Conservation (phyloP, 345 rosid genomes). For the Populus nigra region DNA sequence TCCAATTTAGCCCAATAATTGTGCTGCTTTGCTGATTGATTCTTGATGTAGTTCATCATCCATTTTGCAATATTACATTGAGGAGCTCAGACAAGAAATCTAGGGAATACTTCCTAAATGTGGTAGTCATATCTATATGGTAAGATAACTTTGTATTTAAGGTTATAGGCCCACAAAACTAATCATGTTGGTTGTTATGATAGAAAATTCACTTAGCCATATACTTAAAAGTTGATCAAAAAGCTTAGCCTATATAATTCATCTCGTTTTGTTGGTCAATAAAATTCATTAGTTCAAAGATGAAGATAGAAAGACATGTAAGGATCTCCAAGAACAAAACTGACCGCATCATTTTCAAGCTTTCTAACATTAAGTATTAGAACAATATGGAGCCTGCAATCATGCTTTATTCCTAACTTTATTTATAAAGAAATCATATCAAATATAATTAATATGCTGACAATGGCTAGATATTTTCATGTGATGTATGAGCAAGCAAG, state of each 20-base stretch:
- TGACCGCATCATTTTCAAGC: background rate
- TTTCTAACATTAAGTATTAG: background rate
- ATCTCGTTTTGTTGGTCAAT: constrained; percentile 21
- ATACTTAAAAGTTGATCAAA: constrained; percentile 40
- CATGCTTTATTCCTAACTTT: background rate
- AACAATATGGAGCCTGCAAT: background rate
- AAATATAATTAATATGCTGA: background rate
- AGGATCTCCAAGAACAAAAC: background rate
- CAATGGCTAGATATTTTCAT: constrained; percentile 22
- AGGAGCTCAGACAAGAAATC: constrained; percentile 18
- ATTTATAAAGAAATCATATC: background rate
- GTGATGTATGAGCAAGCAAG: constrained; percentile 22
- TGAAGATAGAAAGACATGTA: background rate
- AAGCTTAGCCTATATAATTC: constrained; percentile 25
- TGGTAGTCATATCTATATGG: constrained; percentile 41
- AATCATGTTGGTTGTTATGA: constrained; percentile 58
- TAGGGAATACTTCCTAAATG: constrained; percentile 29
- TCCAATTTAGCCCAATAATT: background rate
- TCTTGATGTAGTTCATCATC: constrained; percentile 13
- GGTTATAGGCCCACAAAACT: constrained; percentile 53
- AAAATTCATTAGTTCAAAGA: constrained; percentile 8
- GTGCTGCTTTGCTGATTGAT: background rate
- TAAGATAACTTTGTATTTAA: constrained; percentile 36
- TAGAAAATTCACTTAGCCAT: constrained; percentile 34
- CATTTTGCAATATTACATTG: constrained; percentile 27